A percentile compares a stretch with the other conserved stretches of the same genome.
Evolutionary conservation across 768 basidiomycete species (phyloP).

Genomic region (Phylloporus rhodoxanthus): DNA sequence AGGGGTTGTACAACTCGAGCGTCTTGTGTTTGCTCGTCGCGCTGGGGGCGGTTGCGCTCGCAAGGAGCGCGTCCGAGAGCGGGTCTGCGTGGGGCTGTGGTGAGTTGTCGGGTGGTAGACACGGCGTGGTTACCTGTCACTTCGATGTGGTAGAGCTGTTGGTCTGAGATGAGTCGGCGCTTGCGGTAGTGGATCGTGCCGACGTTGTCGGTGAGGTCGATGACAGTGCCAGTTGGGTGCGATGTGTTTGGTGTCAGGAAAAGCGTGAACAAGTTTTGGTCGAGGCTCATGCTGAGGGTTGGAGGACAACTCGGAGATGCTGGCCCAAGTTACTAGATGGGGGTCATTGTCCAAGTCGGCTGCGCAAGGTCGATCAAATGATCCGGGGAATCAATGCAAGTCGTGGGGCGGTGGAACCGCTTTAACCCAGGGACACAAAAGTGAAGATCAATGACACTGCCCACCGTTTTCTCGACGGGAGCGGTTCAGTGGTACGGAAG

Average conservation of each 20-base stretch:
- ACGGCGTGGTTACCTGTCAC: slow-evolving; percentile 50
- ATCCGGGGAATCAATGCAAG: too few relatives aligned
- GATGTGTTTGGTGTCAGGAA: slow-evolving; percentile 54
- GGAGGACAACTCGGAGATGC: background rate
- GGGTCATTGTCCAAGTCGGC: too few relatives aligned
- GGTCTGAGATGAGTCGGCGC: slow-evolving; percentile 44
- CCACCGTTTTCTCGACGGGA: too few relatives aligned
- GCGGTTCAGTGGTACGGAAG: too few relatives aligned
- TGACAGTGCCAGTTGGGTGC: slow-evolving; percentile 42
- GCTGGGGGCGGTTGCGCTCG: slow-evolving; percentile 58
- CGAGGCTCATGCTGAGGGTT: slow-evolving; percentile 58
- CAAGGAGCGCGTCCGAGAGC: slow-evolving; percentile 63
- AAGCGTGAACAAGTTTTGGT: slow-evolving; percentile 83
- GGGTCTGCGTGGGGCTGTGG: slow-evolving; percentile 50
- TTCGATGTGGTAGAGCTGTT: slow-evolving; percentile 53
- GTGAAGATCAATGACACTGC: too few relatives aligned
- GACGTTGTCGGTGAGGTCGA: slow-evolving; percentile 64
- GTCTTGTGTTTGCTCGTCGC: slow-evolving; percentile 68
- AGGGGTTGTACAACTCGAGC: slow-evolving; percentile 71
- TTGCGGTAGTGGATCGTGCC: slow-evolving; percentile 70
- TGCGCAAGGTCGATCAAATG: too few relatives aligned
- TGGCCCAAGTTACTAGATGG: background rate
- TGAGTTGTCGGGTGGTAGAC: slow-evolving; percentile 11
- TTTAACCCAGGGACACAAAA: background rate
- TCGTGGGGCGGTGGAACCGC: background rate